Conservation (phyloP, 805 yeast genomes). For the Saturnispora kantuleensis region DNA sequence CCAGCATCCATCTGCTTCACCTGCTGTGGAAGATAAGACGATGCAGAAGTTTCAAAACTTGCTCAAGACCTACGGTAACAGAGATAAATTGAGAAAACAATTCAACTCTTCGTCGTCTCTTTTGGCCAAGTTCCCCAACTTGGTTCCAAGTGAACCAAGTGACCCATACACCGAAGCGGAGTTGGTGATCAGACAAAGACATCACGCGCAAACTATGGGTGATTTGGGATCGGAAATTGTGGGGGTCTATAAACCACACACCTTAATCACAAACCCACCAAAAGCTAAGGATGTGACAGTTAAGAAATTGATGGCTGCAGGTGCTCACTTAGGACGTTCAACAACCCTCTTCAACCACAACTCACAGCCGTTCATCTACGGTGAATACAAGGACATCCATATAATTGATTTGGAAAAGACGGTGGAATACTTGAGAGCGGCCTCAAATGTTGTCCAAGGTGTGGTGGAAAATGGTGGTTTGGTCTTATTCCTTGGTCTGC, state of each 20-base stretch:
- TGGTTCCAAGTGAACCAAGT: slow-evolving; percentile 48
- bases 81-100: slow-evolving; percentile 17
- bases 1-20: slow-evolving; percentile 21
- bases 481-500: slow-evolving; percentile 70
- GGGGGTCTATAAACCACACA: slow-evolving; percentile 60
- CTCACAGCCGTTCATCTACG: slow-evolving; percentile 80
- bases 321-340: slow-evolving; percentile 93
- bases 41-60: slow-evolving; percentile 20
- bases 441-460: slow-evolving; percentile 76
- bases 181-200: slow-evolving; percentile 60
- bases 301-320: slow-evolving; percentile 74
- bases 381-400: slow-evolving; percentile 84
- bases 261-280: slow-evolving; percentile 52
- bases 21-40: slow-evolving; percentile 22
- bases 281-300: slow-evolving; percentile 49
- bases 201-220: slow-evolving; percentile 46
- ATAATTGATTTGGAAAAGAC: slow-evolving; percentile 87
- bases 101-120: slow-evolving; percentile 19
- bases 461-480: slow-evolving; percentile 79
- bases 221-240: slow-evolving; percentile 55
- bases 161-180: slow-evolving; percentile 73
- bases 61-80: slow-evolving; percentile 19
- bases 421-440: slow-evolving; percentile 60
- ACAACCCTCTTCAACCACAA: slow-evolving; percentile 66
- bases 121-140: slow-evolving; percentile 42